Conservation (phyloP, 2,329 filamentous ascomycete genomes). For the Gaeumannomyces tritici region DNA sequence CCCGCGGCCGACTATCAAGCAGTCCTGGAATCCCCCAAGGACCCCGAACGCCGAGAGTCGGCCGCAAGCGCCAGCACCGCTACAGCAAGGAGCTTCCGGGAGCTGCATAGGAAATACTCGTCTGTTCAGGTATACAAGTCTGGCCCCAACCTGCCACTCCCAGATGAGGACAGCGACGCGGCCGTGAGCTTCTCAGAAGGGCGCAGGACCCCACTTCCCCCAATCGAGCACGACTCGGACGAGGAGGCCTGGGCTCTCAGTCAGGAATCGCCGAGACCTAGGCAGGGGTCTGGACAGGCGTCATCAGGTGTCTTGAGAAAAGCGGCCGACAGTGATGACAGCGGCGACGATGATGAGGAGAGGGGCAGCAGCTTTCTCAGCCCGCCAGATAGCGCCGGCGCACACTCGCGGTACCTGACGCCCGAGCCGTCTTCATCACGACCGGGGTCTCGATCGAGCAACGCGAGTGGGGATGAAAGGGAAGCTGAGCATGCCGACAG, state of each 20-base stretch:
- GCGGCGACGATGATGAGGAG: conserved; percentile 7
- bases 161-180: conserved; percentile 49
- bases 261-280: not conserved
- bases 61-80: conserved; percentile 56
- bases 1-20: conserved; percentile 40
- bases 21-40: conserved; percentile 28
- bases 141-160: conserved; percentile 3
- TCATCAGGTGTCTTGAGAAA: conserved; percentile 7
- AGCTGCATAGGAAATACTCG: conserved; percentile 51
- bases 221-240: conserved; percentile 31
- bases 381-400: conserved; percentile 17
- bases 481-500: not conserved
- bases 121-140: conserved; percentile 36
- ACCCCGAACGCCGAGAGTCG: conserved; percentile 47
- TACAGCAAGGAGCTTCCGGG: conserved; percentile 55
- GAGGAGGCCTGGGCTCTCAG: conserved; percentile 7
- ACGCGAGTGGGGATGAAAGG: not conserved
- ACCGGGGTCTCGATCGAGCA: not conserved
- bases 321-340: conserved; percentile 6
- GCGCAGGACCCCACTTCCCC: conserved; percentile 43
- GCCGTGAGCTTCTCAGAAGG: conserved; percentile 53
- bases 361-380: conserved; percentile 11
- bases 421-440: conserved; percentile 28
- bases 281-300: not conserved
- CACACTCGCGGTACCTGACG: conserved; percentile 28